These are phyloP conservation scores for Lentinula detonsa DNA, from an alignment of 768 basidiomycete species.

Conservation along the genomic window DNA sequence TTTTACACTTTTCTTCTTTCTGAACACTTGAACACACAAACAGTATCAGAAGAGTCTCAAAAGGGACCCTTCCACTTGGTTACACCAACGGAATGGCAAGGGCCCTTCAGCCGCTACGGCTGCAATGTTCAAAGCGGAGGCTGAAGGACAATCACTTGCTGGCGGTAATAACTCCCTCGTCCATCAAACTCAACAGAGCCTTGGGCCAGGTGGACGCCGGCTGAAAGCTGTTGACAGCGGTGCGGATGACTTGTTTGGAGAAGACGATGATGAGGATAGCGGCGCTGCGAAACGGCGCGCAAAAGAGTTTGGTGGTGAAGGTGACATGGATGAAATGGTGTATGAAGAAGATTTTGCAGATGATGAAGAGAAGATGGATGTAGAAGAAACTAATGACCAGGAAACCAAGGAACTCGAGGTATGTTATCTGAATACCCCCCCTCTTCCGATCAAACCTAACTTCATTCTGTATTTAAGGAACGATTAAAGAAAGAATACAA, in stretches of 20 bases:
- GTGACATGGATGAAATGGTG: slow-evolving; percentile 75
- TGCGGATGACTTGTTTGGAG: slow-evolving; percentile 54
- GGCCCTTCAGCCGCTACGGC: slow-evolving; percentile 55
- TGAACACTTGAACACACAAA: not conserved
- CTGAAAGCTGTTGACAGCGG: slow-evolving; percentile 68
- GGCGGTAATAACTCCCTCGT: slow-evolving; percentile 36
- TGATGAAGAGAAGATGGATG: slow-evolving; percentile 74
- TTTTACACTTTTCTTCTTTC: slow-evolving; percentile 9
- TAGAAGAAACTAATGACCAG: slow-evolving; percentile 67
- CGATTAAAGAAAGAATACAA: slow-evolving; percentile 81
- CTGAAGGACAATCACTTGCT: slow-evolving; percentile 36
- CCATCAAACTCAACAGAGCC: slow-evolving; percentile 44
- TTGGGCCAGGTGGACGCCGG: slow-evolving; percentile 63
- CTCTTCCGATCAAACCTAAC: not conserved
- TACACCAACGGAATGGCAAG: slow-evolving; percentile 56
- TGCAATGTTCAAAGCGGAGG: slow-evolving; percentile 65
- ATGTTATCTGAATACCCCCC: not conserved
- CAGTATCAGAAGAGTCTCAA: slow-evolving; percentile 60
- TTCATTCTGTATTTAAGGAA: slow-evolving; percentile 41
- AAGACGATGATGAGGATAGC: slow-evolving; percentile 53
- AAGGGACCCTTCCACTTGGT: slow-evolving; percentile 70
- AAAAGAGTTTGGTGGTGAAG: slow-evolving; percentile 70
- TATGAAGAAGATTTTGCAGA: slow-evolving; percentile 85
- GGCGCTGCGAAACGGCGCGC: slow-evolving; percentile 35
- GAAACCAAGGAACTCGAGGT: slow-evolving; percentile 83